Conservation (phyloP, 805 yeast genomes). For the Pichia phayaonensis region DNA sequence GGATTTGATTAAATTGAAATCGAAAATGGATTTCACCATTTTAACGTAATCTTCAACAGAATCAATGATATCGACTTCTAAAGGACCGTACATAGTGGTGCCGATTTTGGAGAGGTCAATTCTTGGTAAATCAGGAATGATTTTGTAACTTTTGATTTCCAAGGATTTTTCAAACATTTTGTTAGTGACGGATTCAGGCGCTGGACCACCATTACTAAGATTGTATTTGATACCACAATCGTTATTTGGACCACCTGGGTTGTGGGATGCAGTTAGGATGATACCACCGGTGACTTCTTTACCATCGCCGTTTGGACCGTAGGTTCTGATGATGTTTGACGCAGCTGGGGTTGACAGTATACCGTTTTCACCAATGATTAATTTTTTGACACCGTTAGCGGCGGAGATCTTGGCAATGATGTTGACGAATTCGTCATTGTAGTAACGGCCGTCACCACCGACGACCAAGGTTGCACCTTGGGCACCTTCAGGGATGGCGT, state of each 20-base stretch:
- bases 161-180: constrained; percentile 69
- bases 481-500: constrained; percentile 87
- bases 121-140: constrained; percentile 48
- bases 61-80: constrained; percentile 77
- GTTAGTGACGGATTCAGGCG: constrained; percentile 91
- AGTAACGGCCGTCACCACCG: constrained; percentile 97
- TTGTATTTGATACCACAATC: constrained; percentile 96
- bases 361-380: constrained; percentile 84
- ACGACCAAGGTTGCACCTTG: constrained; percentile 69
- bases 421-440: constrained; percentile 75
- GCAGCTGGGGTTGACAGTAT: constrained; percentile 94
- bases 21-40: constrained; percentile 80
- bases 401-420: constrained; percentile 77
- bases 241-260: constrained; percentile 92
- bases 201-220: constrained; percentile 94
- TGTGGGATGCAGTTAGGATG: constrained; percentile 92
- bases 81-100: constrained; percentile 38
- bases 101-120: constrained; percentile 62
- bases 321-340: constrained; percentile 80
- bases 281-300: constrained; percentile 77
- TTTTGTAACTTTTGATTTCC: constrained; percentile 51
- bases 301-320: constrained; percentile 24
- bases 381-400: constrained; percentile 81
- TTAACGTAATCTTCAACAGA: constrained; percentile 70
- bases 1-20: constrained; percentile 67